A percentile compares a stretch with the other conserved stretches of the same genome.
Evolutionary conservation across 768 basidiomycete genomes (phyloP).

Genomic region (Tephrocybe sp.): DNA sequence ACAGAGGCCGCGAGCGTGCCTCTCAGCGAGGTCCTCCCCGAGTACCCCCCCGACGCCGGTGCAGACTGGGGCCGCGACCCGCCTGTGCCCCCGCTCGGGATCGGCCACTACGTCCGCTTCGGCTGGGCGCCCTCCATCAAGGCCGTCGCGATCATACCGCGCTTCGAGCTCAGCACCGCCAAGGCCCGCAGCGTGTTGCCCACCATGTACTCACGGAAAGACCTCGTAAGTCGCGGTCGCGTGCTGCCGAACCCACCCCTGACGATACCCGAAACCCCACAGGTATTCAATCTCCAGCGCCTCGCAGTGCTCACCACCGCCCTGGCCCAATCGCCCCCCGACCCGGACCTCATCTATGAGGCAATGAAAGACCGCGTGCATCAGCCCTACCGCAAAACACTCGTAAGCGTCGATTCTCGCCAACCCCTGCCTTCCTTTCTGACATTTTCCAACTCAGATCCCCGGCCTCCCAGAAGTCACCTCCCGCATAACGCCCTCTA

Average conservation of each 20-base stretch:
- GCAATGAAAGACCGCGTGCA: conserved; percentile 99
- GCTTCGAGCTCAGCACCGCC: conserved; percentile 95
- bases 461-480: conserved; percentile 95
- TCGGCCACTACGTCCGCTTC: conserved; percentile 93
- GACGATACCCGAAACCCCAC: conserved; percentile 1
- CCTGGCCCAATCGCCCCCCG: conserved; percentile 85
- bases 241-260: neutral
- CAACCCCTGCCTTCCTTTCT: neutral
- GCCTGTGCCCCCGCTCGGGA: conserved; percentile 83
- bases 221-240: conserved; percentile 62
- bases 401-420: conserved; percentile 54
- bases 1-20: conserved; percentile 87
- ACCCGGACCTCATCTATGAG: conserved; percentile 96
- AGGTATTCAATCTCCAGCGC: conserved; percentile 98
- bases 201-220: conserved; percentile 78
- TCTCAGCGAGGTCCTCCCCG: conserved; percentile 92
- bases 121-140: conserved; percentile 83
- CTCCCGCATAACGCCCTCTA: conserved; percentile 78
- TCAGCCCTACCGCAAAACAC: conserved; percentile 89
- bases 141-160: conserved; percentile 92
- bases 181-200: conserved; percentile 93
- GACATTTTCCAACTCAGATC: conserved; percentile 53
- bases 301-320: conserved; percentile 96
- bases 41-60: conserved; percentile 91
- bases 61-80: conserved; percentile 90